Base-by-base conservation (phyloP, 441 rosid genomes). In the Populus trichocarpa region DNA sequence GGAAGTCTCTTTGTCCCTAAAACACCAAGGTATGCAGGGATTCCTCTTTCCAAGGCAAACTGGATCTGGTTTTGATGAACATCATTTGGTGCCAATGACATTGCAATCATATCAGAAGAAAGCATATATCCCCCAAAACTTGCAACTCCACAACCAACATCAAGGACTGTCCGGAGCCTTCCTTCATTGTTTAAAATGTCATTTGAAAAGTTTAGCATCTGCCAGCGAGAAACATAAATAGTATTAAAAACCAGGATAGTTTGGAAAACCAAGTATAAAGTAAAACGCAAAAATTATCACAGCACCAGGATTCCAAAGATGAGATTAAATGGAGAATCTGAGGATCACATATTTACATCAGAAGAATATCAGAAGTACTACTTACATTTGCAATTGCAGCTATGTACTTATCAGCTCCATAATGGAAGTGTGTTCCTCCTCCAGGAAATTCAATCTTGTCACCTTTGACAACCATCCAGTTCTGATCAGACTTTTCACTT, bases 11-110 rank as follows among this genome's bases (percentile, higher is more conserved):
- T 92, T 75, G 99, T 97, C 30, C 99, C 99, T 63, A 97, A 77
- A 82, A 97, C 99, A 82, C 99, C 99, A 30, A 97, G 99, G 32
- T 30, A 30, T 77, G 99, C 99, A 0, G 99, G 99, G 81, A 96
- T 96, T 78, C 99, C 99, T 85, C 99, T 89, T 85, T 96, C 99
- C 74, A 96, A 79, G 8, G 99, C 99, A 85, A 96, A 96, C 77
- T 96, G 99, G 85, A 96, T 96, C 89, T 96, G 99, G 87, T 96
- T 96, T 81, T 96, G 98, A 84, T 96, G 99, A 81, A 96, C 99
- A 79, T 96, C 99, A 72, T 96, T 96, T 69, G 99, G 99, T 2
- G 99, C 99, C 79, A 96, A 78, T 8, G 99, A 94, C 97, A 96
- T 89, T 35, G 99, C 72, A 12, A 96, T 84, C 74, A 96, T 89